phyloP scores from a whole-genome alignment of 2,329 filamentous ascomycete genomes.

The Moelleriella libera region DNA sequence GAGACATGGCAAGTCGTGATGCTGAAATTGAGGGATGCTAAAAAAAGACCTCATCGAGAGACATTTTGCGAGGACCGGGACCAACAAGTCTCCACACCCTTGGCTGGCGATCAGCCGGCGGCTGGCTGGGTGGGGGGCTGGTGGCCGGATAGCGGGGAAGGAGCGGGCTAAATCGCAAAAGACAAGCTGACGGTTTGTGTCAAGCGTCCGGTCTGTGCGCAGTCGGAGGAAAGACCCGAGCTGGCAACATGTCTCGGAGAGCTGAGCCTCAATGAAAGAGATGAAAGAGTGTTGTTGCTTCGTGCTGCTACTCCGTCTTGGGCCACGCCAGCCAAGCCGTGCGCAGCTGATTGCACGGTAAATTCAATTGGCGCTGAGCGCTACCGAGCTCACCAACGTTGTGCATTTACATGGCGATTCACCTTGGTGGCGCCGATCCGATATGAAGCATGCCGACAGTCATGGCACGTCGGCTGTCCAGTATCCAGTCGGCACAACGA shows the following conservation, averaged over 20 bases:
- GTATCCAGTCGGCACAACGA: too few species aligned
- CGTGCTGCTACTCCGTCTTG: too few species aligned
- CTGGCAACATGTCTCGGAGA: background rate
- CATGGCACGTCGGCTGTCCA: too few species aligned
- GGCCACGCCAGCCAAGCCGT: too few species aligned
- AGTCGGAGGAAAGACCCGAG: background rate
- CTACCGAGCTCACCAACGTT: too few species aligned
- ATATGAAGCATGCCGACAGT: too few species aligned
- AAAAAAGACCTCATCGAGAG: constrained; percentile 1
- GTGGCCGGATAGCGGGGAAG: background rate
- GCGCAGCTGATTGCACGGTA: too few species aligned
- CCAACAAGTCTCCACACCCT: background rate
- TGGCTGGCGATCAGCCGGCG: background rate
- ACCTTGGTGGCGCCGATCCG: too few species aligned
- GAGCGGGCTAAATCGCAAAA: background rate
- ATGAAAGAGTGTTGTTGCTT: too few species aligned
- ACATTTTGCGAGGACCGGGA: background rate
- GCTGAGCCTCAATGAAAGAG: background rate
- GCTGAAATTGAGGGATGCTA: constrained; percentile 4
- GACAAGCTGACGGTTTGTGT: background rate
- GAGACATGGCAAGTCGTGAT: constrained; percentile 1
- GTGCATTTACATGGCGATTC: too few species aligned
- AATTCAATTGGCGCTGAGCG: too few species aligned
- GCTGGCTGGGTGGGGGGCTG: background rate
- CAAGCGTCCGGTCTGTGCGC: background rate